Evolutionary conservation across 2,329 filamentous ascomycete genomes (phyloP), one percentile per base, ranked within the genome.

Genomic region (Fusarium sp.): DNA sequence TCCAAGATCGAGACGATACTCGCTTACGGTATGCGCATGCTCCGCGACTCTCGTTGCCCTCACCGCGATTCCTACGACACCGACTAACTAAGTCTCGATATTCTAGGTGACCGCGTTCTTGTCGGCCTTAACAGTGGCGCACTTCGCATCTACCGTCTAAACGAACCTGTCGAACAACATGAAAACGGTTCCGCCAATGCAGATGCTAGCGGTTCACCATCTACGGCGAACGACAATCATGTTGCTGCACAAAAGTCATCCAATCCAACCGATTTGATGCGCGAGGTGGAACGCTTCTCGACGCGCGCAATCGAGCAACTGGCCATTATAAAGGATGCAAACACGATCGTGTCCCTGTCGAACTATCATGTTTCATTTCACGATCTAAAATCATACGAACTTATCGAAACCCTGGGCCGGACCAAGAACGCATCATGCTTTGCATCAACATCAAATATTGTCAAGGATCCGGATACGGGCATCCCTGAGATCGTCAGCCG

Each of bases 1-100:
- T 96, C 93, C 70, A 96, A 91, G 84, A 97, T 99, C 81, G 96
- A 99, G 82, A 96, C 93, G 48, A 93, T 99, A 71, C 86, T 98
- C 46, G 93, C 95, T 64, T 93, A 97, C 80, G 94, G 91, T 93
- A 85, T 58, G 80, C 59, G 13, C n/a, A 47, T 40, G 3, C 37
- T 6, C 29, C 13, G 11, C 5, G 18, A 21, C 15, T 6, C n/a
- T 11, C 23, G 10, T 54, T 45, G 8, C 21, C 20, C 33, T 50
- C 53, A 41, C 53, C 35, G 25, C 23, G 51, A 47, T 41, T 39
- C 40, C 35, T 18, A 13, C 13, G 9, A 29, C 41, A 29, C 25
- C 52, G 33, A 50, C 31, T 70, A 53, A 70, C 59, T 45, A 33
- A 41, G 45, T 56, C 27, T 50, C 39, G 42, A n/a, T 25, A 36